These are phyloP conservation scores for Themeda triandra DNA, from an alignment of 176 grass and related monocot genomes.

Conservation along the genomic window DNA sequence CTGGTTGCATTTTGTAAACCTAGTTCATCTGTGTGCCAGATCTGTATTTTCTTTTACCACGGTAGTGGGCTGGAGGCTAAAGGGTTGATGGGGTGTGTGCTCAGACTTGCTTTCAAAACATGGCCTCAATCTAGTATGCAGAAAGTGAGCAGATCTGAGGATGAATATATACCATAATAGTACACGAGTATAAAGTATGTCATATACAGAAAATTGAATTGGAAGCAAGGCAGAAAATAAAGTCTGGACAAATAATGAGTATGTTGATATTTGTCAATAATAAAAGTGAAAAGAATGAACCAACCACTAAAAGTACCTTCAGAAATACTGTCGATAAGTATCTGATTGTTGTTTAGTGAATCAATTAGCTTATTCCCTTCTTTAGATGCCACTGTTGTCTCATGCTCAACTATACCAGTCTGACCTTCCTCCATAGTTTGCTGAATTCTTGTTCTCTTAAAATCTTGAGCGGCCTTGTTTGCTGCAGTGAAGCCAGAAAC, in stretches of 20 bases:
- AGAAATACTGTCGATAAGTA: slow-evolving; percentile 24
- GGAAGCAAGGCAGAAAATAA: background rate
- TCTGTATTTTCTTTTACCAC: background rate
- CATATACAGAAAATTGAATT: background rate
- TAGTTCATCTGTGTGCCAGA: background rate
- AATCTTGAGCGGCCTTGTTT: slow-evolving; percentile 22
- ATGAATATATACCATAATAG: background rate
- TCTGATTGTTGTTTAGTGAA: background rate
- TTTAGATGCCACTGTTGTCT: slow-evolving; percentile 7
- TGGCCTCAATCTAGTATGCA: background rate
- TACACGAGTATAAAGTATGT: background rate
- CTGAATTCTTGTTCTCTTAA: slow-evolving; percentile 37
- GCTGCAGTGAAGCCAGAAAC: slow-evolving; percentile 37
- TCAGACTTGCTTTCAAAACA: background rate
- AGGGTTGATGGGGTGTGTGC: background rate
- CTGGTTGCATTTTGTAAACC: background rate
- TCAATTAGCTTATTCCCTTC: slow-evolving; percentile 14
- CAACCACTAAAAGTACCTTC: slow-evolving; percentile 28
- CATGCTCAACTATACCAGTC: slow-evolving; percentile 26
- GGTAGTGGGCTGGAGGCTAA: background rate
- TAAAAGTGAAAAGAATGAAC: background rate
- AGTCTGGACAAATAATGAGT: background rate
- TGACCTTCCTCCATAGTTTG: slow-evolving; percentile 12
- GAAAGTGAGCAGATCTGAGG: background rate
- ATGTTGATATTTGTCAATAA: background rate